phyloP scores from a whole-genome alignment of 768 basidiomycete genomes.

The Lactifluus hygrophoroides region DNA sequence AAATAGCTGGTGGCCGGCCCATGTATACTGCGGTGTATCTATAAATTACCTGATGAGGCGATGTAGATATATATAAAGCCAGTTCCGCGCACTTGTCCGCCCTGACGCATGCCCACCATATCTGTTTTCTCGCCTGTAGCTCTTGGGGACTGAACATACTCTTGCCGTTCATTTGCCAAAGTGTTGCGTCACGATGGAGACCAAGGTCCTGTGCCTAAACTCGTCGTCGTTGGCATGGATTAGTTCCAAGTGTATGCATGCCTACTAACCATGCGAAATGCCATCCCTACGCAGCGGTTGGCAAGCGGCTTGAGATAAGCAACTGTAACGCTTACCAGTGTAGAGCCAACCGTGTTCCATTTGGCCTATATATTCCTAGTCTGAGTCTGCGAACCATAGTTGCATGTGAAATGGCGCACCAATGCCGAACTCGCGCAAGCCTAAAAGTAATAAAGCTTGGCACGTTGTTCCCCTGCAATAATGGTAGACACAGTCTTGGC shows the following conservation, averaged over 20 bases:
- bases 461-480: constrained; percentile 66
- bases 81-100: constrained; percentile 49
- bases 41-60: constrained; percentile 7
- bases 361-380: constrained; percentile 28
- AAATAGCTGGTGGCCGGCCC: constrained; percentile 62
- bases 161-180: constrained; percentile 58
- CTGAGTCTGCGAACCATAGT: background rate
- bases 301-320: background rate
- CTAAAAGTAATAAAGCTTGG: constrained; percentile 71
- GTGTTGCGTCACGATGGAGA: constrained; percentile 67
- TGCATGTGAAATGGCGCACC: constrained; percentile 33
- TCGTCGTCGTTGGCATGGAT: constrained; percentile 5
- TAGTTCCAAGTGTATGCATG: background rate
- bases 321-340: constrained; percentile 38
- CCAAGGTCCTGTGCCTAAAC: constrained; percentile 70
- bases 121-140: constrained; percentile 61
- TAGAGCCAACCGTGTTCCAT: constrained; percentile 88
- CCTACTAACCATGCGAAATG: constrained; percentile 53
- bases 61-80: constrained; percentile 3
- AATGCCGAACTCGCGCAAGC: constrained; percentile 80
- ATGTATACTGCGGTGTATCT: constrained; percentile 71
- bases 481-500: constrained; percentile 52
- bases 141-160: constrained; percentile 54
- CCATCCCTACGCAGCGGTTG: constrained; percentile 43
- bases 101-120: constrained; percentile 72